phyloP scores from a whole-genome alignment of 768 basidiomycete species.

The Amanita jacksonii region DNA sequence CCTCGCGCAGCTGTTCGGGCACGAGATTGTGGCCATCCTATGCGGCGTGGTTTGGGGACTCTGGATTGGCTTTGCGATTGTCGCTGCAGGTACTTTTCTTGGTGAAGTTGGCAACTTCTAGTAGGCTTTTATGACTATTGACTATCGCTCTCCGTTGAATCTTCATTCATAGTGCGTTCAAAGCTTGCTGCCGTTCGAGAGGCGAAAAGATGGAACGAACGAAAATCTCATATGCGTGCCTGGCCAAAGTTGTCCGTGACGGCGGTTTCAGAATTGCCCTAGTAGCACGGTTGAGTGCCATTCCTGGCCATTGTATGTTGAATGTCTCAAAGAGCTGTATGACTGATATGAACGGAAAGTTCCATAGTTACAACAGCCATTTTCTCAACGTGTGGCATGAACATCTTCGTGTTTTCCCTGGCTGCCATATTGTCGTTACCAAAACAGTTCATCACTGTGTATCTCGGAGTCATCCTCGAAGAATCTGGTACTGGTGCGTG shows the following conservation, averaged over 20 bases:
- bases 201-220: conserved; percentile 65
- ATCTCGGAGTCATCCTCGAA: conserved; percentile 76
- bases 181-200: conserved; percentile 63
- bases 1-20: conserved; percentile 75
- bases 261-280: conserved; percentile 84
- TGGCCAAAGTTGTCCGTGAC: conserved; percentile 65
- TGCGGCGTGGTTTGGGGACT: conserved; percentile 90
- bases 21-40: conserved; percentile 83
- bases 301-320: conserved; percentile 75
- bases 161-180: conserved; percentile 54
- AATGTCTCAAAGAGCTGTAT: not conserved
- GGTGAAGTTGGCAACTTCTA: conserved; percentile 87
- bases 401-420: conserved; percentile 61
- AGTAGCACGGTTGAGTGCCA: conserved; percentile 69
- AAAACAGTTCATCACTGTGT: conserved; percentile 89
- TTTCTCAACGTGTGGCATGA: conserved; percentile 86
- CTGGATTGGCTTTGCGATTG: conserved; percentile 81
- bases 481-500: conserved; percentile 30
- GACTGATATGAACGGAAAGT: conserved; percentile 3
- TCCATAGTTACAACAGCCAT: conserved; percentile 73
- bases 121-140: conserved; percentile 31
- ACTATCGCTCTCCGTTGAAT: conserved; percentile 6
- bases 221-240: conserved; percentile 49
- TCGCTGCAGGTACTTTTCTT: conserved; percentile 71
- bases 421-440: conserved; percentile 81